These are phyloP conservation scores for Trichoderma arundinaceum DNA, from an alignment of 2,329 filamentous ascomycete species.

Conservation along the genomic window DNA sequence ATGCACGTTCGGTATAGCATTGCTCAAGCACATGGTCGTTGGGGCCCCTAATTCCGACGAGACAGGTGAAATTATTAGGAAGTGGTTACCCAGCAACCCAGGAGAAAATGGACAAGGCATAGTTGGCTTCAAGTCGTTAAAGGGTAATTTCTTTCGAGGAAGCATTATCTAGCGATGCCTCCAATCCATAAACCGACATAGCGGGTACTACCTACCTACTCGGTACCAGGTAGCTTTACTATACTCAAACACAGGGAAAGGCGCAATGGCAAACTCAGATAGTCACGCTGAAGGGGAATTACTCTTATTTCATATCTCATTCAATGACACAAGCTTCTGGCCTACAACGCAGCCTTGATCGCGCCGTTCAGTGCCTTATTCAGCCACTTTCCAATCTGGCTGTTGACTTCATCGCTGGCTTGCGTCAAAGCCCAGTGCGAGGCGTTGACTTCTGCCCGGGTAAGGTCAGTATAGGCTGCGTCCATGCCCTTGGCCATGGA, in stretches of 20 bases:
- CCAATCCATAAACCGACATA: background rate
- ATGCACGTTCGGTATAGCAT: background rate
- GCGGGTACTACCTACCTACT: background rate
- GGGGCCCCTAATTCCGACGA: background rate
- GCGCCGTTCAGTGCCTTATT: conserved; percentile 43
- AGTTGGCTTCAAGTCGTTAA: background rate
- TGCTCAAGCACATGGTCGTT: background rate
- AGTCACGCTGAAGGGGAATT: background rate
- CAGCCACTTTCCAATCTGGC: conserved; percentile 70
- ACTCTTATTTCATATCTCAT: background rate
- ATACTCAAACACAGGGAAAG: background rate
- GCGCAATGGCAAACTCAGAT: background rate
- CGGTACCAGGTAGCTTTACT: background rate
- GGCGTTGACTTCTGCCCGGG: conserved; percentile 67
- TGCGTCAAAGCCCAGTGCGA: conserved; percentile 86
- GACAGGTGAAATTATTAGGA: background rate
- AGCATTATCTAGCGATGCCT: background rate
- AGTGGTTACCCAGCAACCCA: background rate
- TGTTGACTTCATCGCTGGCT: conserved; percentile 72
- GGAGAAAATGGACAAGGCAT: background rate
- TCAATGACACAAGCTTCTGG: background rate
- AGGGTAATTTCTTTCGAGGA: background rate
- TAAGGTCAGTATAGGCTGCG: conserved; percentile 67
- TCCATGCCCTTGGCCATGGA: conserved; percentile 76
- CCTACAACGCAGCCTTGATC: conserved; percentile 41